Evolutionary conservation across 78 protist genomes (phyloP), one percentile per base, ranked within the genome.

Genomic region (Pelomyxa schiedti): DNA sequence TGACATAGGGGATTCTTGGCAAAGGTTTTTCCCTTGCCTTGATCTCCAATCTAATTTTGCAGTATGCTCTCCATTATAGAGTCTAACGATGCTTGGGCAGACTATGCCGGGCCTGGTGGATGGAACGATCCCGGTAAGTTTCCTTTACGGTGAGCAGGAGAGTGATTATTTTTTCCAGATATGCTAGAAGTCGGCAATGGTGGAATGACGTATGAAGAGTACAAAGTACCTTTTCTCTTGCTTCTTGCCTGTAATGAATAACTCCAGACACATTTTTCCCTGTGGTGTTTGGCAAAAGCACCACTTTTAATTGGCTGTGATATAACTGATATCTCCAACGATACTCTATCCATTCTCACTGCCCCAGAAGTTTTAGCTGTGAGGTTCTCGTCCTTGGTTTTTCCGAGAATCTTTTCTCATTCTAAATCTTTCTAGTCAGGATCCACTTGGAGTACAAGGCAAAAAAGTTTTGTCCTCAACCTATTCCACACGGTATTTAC

Each of bases 171-270:
- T 36, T 9, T 47, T 35, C 6, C 6, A 39, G 70, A 80, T 6
- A 66, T 81, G 93, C 39, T 88, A 29, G 82, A 81, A 42, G 82
- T 85, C 0, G 90, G 90, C 42, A 89, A 89, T 42, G 90, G 86
- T 4, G 82, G 88, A 40, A 78, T 89, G 88, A 67, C 85, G 8
- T 28, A 29, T 7, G 77, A 1, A 9, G 93, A 89, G 42, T 78
- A 82, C 41, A 36, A 39, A n/a, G n/a, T n/a, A n/a, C n/a, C n/a
- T n/a, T n/a, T n/a, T n/a, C n/a, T n/a, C n/a, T n/a, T n/a, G n/a
- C n/a, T n/a, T n/a, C n/a, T n/a, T n/a, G n/a, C n/a, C n/a, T n/a
- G n/a, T n/a, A n/a, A n/a, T n/a, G n/a, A n/a, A n/a, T n/a, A n/a
- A n/a, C n/a, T n/a, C n/a, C n/a, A n/a, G 2, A 66, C 87, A 0